Evolutionary conservation across 208 protist species (phyloP), one percentile per base, ranked within the genome.

Genomic region (Phytomonas francai): DNA sequence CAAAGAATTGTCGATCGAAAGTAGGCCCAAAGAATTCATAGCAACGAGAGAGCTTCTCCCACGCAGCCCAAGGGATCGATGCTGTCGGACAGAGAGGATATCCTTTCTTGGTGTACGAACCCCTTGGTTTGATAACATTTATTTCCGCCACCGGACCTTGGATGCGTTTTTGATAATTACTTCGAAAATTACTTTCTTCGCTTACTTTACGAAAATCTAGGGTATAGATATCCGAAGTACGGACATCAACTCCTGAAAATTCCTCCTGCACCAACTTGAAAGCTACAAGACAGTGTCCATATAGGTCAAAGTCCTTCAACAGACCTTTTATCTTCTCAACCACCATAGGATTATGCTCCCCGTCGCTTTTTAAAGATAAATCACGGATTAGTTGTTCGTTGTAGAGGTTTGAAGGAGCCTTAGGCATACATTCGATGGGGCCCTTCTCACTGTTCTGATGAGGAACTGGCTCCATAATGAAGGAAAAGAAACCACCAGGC

Each of bases 381-480:
- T 95, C 89, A 0, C 89, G 84, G 3, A 95, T 65, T 9, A 95
- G 78, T 78, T 95, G 89, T 66, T 85, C 85, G 65, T 95, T 83
- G 70, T 91, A 95, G 9, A 85, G 79, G 16, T 28, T 19, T 6
- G 68, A 56, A 25, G 60, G 25, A 29, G 14, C 12, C 27, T 61
- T 61, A 3, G 9, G 27, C 1, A 34, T 61, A 33, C 3, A 34
- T 14, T 61, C 28, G 22, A 28, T 12, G 16, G 3, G 16, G 57
- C 3, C 57, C 22, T 14, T 12, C 11, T 61, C 11, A 33, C n/a
- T 9, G 28, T 29, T 34, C 29, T 3, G 11, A 33, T 29, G 3
- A 29, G 30, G 16, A 3, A 19, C 57, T 29, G 27, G 57, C 28
- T 29, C 11, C 3, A 33, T 9, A 19, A 33, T 33, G 28, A 61